phyloP scores from a whole-genome alignment of 2,329 filamentous ascomycete species.

The Fusarium agapanthi region DNA sequence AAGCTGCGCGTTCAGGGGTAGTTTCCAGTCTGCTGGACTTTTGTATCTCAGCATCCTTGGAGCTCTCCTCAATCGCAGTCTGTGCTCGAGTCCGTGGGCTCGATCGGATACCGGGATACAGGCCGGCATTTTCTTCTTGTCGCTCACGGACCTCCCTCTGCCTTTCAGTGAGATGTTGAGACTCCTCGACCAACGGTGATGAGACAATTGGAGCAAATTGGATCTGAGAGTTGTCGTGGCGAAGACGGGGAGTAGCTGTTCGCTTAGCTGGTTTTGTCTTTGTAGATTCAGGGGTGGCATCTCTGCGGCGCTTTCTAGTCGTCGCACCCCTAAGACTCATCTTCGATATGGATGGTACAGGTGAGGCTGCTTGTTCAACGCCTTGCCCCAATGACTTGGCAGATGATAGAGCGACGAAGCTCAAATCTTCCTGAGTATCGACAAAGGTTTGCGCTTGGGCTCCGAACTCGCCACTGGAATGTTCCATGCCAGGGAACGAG shows the following conservation, averaged over 20 bases:
- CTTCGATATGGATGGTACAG: constrained; percentile 24
- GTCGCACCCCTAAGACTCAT: constrained; percentile 32
- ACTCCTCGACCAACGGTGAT: constrained; percentile 62
- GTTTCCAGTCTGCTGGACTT: constrained; percentile 46
- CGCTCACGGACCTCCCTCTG: constrained; percentile 81
- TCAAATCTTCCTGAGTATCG: constrained; percentile 59
- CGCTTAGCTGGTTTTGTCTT: constrained; percentile 40
- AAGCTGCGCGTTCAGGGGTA: constrained; percentile 56
- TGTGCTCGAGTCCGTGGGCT: constrained; percentile 49
- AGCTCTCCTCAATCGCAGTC: constrained; percentile 24
- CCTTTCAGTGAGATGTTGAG: constrained; percentile 79
- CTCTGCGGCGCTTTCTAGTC: constrained; percentile 43
- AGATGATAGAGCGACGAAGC: constrained; percentile 45
- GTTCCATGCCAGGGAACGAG: constrained; percentile 54
- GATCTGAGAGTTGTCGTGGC: constrained; percentile 85
- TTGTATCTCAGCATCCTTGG: constrained; percentile 8
- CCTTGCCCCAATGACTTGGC: constrained; percentile 43
- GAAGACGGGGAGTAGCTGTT: constrained; percentile 60
- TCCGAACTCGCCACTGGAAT: constrained; percentile 49
- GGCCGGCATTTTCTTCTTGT: constrained; percentile 70
- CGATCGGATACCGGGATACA: constrained; percentile 75
- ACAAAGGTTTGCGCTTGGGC: constrained; percentile 54
- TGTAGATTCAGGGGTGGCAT: constrained; percentile 40
- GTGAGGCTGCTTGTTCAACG: constrained; percentile 19
- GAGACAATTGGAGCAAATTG: constrained; percentile 76